Base-by-base conservation (phyloP, 495 filamentous ascomycete genomes). In the Neurospora terricola region DNA sequence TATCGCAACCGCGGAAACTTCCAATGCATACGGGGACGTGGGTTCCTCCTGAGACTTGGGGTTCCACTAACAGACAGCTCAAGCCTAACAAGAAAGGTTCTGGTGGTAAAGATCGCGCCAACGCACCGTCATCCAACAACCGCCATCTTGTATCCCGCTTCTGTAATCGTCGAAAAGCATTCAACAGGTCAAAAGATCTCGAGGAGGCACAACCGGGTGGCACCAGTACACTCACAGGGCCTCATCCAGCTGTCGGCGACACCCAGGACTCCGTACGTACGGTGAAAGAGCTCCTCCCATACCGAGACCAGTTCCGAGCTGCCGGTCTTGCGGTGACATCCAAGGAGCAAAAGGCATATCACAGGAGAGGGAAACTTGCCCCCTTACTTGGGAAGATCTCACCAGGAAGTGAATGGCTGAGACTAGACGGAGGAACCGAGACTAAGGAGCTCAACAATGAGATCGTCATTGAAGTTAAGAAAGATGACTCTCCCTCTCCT, bases 271-370 rank as follows among this genome's bases (percentile, higher is more conserved):
- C 85, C 21, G 75, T 82, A 23, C 76, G 82, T 69, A 86, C 86
- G 6, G 80, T 87, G 1, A 77, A 83, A 37, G 82, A 83, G 69
- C 76, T 86, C 11, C 71, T 84, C 10, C 85, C 85, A 12, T 86
- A 83, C 69, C 81, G 75, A 71, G 74, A 82, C 5, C 78, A 87
- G 66, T 85, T 87, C 45, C 78, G 76, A 72, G 78, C 79, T 59
- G 84, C 83, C 38, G 86, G 85, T 1, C 83, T 87, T 48, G 85
- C 84, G 0, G 82, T 87, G 5, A 87, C 86, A 34, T 86, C 86
- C 14, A 71, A 73, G 3, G 85, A 86, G 16, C 86, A 87, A 66
- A 75, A 69, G 34, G 70, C 70, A 0, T 18, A 18, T 37, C 54
- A 8, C 66, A 23, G 21, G 69, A 70, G 48, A 27, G n/a, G 37